phyloP scores from a whole-genome alignment of 2,329 filamentous ascomycete species.

The Elsinoe australis region DNA sequence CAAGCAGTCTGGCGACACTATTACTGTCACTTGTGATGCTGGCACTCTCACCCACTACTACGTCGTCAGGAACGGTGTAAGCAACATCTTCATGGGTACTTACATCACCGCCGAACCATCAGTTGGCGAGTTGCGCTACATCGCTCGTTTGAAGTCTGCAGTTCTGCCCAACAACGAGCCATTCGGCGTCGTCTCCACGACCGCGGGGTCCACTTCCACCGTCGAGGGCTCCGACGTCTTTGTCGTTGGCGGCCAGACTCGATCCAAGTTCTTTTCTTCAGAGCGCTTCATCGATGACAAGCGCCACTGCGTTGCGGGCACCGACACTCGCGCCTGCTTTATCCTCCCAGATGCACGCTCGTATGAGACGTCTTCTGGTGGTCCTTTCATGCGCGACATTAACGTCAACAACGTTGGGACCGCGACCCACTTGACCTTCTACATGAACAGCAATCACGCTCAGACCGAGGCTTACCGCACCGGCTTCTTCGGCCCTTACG shows the following conservation, averaged over 20 bases:
- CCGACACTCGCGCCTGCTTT: conserved; percentile 53
- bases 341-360: conserved; percentile 44
- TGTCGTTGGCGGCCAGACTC: conserved; percentile 53
- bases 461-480: conserved; percentile 55
- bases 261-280: conserved; percentile 63
- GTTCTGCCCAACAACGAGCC: conserved; percentile 31
- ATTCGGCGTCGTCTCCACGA: conserved; percentile 46
- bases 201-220: conserved; percentile 41
- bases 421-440: conserved; percentile 55
- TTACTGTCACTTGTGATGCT: conserved; percentile 48
- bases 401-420: conserved; percentile 56
- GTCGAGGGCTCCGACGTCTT: conserved; percentile 51
- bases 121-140: conserved; percentile 53
- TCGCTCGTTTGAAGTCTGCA: conserved; percentile 50
- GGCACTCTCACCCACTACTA: conserved; percentile 58
- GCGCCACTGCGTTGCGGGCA: conserved; percentile 50
- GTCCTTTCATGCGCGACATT: conserved; percentile 57
- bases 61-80: conserved; percentile 53
- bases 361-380: conserved; percentile 57
- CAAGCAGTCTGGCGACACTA: conserved; percentile 47
- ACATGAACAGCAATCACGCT: conserved; percentile 60
- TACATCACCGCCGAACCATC: conserved; percentile 46
- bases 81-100: conserved; percentile 50
- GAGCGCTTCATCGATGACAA: conserved; percentile 63
- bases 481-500: conserved; percentile 60